phyloP scores from a whole-genome alignment of 2,329 filamentous ascomycete genomes.

The Aspergillus sp. region DNA sequence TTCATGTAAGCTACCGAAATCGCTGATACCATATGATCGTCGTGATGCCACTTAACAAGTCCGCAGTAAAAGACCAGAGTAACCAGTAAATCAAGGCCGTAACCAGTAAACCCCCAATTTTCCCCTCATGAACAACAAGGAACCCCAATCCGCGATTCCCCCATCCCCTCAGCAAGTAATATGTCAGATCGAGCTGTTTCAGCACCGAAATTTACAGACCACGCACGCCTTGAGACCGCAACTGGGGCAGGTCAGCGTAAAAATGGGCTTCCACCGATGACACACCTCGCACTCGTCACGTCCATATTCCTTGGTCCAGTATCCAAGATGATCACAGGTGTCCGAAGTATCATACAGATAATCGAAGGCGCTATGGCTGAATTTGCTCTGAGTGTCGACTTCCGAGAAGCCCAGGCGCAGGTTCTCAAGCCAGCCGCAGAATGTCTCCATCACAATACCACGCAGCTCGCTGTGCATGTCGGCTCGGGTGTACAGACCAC shows the following conservation, averaged over 20 bases:
- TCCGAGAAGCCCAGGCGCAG: slow-evolving; percentile 19
- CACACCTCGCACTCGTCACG: slow-evolving; percentile 25
- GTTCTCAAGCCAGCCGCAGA: slow-evolving; percentile 25
- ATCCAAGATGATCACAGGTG: slow-evolving; percentile 26
- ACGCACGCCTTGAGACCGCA: slow-evolving; percentile 31
- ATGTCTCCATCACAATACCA: slow-evolving; percentile 29
- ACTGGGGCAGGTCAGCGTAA: slow-evolving; percentile 26
- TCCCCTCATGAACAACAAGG: not conserved
- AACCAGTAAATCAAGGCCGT: not conserved
- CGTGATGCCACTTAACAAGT: not conserved
- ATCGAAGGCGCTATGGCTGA: not conserved
- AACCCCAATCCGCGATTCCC: no score
- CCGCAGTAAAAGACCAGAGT: not conserved
- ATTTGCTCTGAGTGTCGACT: not conserved
- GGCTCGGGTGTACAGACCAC: slow-evolving; percentile 21
- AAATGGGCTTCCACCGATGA: slow-evolving; percentile 29
- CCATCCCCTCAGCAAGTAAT: no score
- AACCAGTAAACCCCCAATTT: not conserved
- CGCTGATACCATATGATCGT: no score
- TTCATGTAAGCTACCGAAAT: not conserved
- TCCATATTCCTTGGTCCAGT: slow-evolving; percentile 27
- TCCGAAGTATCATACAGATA: not conserved
- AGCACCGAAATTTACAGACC: slow-evolving; percentile 28
- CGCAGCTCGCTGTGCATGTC: slow-evolving; percentile 27
- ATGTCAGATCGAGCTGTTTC: not conserved